These are phyloP conservation scores for Pythium dissotocum DNA, from an alignment of 352 stramenopile genomes.

Conservation along the genomic window DNA sequence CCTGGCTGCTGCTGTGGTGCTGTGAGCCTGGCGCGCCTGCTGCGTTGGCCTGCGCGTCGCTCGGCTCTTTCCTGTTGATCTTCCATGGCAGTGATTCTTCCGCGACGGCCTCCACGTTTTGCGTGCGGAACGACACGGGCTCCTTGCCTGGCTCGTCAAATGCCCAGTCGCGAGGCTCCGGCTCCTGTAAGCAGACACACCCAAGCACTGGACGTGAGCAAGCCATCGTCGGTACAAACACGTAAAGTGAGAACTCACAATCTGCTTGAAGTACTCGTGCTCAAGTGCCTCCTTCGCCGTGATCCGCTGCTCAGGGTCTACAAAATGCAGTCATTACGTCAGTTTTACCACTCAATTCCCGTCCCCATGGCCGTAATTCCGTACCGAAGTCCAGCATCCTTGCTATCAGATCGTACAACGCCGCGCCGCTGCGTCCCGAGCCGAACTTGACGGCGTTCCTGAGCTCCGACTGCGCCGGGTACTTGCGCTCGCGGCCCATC, in stretches of 20 bases:
- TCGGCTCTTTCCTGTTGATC: slow-evolving; percentile 45
- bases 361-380: background rate
- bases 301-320: slow-evolving; percentile 59
- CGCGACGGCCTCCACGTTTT: slow-evolving; percentile 71
- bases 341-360: background rate
- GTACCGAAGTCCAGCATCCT: slow-evolving; percentile 82
- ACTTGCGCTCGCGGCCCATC: slow-evolving; percentile 85
- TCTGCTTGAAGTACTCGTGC: slow-evolving; percentile 93
- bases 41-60: slow-evolving; percentile 12
- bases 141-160: slow-evolving; percentile 88
- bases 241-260: slow-evolving; percentile 40
- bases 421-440: slow-evolving; percentile 59
- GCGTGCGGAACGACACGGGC: slow-evolving; percentile 82
- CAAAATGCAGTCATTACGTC: background rate
- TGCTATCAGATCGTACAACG: slow-evolving; percentile 77
- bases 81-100: slow-evolving; percentile 82
- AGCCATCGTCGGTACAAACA: too few relatives aligned
- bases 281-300: slow-evolving; percentile 90
- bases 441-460: slow-evolving; percentile 88
- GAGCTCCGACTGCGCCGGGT: slow-evolving; percentile 78
- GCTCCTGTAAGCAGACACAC: slow-evolving; percentile 46
- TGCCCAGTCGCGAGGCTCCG: slow-evolving; percentile 82
- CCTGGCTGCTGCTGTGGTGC: slow-evolving; percentile 27
- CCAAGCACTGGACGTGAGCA: background rate
- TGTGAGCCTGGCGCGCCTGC: slow-evolving; percentile 25